These are phyloP conservation scores for Esteya vermicola DNA, from an alignment of 2,329 filamentous ascomycete genomes.

Conservation along the genomic window DNA sequence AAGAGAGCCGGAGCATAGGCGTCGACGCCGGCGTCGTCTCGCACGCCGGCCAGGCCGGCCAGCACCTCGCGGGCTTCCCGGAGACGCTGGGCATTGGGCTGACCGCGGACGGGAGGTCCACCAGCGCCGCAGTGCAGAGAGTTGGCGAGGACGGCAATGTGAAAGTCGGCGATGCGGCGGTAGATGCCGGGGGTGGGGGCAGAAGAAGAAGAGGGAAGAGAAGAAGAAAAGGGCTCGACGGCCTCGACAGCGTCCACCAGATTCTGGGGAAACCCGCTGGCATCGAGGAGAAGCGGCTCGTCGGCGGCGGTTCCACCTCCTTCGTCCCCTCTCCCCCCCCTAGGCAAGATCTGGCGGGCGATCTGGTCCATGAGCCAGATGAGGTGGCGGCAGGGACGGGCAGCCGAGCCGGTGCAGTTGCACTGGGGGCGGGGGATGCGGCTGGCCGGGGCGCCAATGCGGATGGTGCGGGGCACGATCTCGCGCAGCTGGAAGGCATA, in stretches of 20 bases:
- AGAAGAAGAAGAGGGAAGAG: too few species aligned
- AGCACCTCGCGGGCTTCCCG: slow-evolving; percentile 37
- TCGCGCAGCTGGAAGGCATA: slow-evolving; percentile 44
- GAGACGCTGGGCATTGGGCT: slow-evolving; percentile 22
- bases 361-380: slow-evolving; percentile 42
- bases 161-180: slow-evolving; percentile 31
- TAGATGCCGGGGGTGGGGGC: slow-evolving; percentile 16
- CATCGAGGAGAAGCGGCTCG: slow-evolving; percentile 17
- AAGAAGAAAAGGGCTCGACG: too few species aligned
- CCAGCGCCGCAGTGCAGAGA: slow-evolving; percentile 32
- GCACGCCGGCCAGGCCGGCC: slow-evolving; percentile 24
- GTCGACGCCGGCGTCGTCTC: slow-evolving; percentile 24
- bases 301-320: slow-evolving; percentile 24
- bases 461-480: slow-evolving; percentile 34
- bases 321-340: too few species aligned
- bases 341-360: slow-evolving; percentile 31
- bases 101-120: slow-evolving; percentile 16
- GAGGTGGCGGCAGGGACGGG: slow-evolving; percentile 32
- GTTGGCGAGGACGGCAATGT: slow-evolving; percentile 36
- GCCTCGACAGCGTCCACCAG: slow-evolving; percentile 5
- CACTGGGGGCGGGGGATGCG: slow-evolving; percentile 28
- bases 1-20: slow-evolving; percentile 33
- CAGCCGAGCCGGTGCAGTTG: slow-evolving; percentile 22
- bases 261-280: slow-evolving; percentile 15
- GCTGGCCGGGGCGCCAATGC: slow-evolving; percentile 28